These are phyloP conservation scores for Diaporthe aspalathi DNA, from an alignment of 2,329 filamentous ascomycete genomes.

Conservation along the genomic window DNA sequence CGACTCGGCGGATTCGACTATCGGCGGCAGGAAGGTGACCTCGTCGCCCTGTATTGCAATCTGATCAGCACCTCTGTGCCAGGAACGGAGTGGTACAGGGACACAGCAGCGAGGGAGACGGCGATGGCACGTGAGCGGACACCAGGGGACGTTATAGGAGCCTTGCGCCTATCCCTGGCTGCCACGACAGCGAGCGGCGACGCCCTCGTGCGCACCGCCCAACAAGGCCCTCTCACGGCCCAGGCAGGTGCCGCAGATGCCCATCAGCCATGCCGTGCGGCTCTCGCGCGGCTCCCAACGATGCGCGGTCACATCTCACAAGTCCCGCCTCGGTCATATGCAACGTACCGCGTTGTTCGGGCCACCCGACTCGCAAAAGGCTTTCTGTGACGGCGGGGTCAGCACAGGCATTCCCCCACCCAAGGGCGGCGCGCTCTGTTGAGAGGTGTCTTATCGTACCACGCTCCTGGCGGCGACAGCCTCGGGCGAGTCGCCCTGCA, in stretches of 20 bases:
- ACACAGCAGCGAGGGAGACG: background rate
- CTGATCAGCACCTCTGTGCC: constrained; percentile 35
- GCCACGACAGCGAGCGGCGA: too few relatives aligned
- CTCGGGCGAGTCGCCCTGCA: constrained; percentile 71
- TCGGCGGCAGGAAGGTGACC: constrained; percentile 89
- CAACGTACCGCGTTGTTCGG: constrained; percentile 65
- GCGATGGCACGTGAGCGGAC: background rate
- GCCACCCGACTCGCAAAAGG: constrained; percentile 82
- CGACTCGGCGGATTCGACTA: constrained; percentile 95
- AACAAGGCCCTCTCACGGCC: background rate
- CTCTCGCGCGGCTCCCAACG: background rate
- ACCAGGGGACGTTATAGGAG: background rate
- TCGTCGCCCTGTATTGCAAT: constrained; percentile 75
- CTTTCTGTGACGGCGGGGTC: constrained; percentile 63
- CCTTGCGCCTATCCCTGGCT: background rate
- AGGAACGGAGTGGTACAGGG: constrained; percentile 4
- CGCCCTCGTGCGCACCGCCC: background rate
- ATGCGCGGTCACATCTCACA: background rate
- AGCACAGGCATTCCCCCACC: constrained; percentile 37
- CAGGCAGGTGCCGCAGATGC: background rate
- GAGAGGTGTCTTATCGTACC: constrained; percentile 58
- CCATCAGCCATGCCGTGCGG: constrained; percentile 4
- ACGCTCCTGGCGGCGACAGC: constrained; percentile 73
- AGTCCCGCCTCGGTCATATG: background rate
- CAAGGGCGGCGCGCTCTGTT: background rate